Evolutionary conservation across 2,329 filamentous ascomycete genomes (phyloP).

Genomic region (Claviceps humidiphila): DNA sequence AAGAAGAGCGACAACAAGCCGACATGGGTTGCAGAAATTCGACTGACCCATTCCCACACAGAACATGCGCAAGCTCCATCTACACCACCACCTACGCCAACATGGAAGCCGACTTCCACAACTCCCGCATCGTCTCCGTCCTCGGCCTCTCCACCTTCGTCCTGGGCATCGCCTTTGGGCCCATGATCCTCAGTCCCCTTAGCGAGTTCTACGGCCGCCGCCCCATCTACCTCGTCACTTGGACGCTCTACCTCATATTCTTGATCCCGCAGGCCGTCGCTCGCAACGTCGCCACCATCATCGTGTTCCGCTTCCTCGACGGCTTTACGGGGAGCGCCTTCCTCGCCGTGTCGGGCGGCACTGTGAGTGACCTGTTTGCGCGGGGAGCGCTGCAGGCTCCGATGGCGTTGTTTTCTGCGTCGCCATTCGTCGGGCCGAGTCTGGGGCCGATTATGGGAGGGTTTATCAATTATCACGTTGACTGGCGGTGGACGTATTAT

Average conservation of each 20-base stretch:
- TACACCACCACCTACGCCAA: conserved; percentile 75
- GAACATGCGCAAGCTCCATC: conserved; percentile 75
- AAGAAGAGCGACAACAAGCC: background rate
- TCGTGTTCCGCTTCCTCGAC: conserved; percentile 65
- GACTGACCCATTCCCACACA: conserved; percentile 17
- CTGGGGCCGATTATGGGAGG: conserved; percentile 54
- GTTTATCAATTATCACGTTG: conserved; percentile 64
- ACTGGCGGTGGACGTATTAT: conserved; percentile 79
- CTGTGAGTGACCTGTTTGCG: conserved; percentile 67
- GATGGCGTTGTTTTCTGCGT: conserved; percentile 68
- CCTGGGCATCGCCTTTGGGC: conserved; percentile 54
- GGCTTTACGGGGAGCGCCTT: conserved; percentile 59
- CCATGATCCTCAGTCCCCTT: conserved; percentile 49
- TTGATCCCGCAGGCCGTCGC: conserved; percentile 70
- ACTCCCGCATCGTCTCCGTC: conserved; percentile 59
- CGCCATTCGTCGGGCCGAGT: conserved; percentile 49
- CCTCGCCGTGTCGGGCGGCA: conserved; percentile 66
- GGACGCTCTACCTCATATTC: conserved; percentile 64
- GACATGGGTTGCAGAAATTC: background rate
- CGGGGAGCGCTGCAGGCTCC: conserved; percentile 58
- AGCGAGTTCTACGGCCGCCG: conserved; percentile 73
- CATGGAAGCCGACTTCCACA: conserved; percentile 61
- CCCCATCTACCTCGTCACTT: conserved; percentile 66
- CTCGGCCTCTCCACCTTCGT: conserved; percentile 76
- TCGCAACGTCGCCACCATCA: conserved; percentile 67